A percentile compares a stretch with the other conserved stretches of the same genome.
Evolutionary conservation across 768 basidiomycete genomes (phyloP).

Genomic region (Paxillus ammoniavirescens): DNA sequence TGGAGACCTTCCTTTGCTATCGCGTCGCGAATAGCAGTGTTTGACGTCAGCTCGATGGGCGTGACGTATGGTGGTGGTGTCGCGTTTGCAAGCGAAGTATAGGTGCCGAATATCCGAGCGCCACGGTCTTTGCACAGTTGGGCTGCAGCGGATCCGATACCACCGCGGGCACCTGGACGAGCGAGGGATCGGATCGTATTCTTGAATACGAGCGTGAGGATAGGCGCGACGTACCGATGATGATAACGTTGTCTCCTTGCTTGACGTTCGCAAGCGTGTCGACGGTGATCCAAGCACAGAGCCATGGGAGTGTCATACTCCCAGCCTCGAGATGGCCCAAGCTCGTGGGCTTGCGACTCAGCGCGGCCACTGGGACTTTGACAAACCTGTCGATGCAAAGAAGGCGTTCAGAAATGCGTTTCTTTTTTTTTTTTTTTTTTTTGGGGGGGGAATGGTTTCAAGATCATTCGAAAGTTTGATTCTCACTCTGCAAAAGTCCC

Average conservation of each 20-base stretch:
- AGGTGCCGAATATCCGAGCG: conserved; percentile 34
- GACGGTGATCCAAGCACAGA: conserved; percentile 38
- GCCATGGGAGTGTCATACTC: conserved; percentile 34
- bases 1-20: conserved; percentile 23
- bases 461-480: not conserved
- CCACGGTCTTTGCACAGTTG: conserved; percentile 32
- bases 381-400: conserved; percentile 19
- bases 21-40: conserved; percentile 30
- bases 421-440: too few relatives aligned
- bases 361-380: conserved; percentile 25
- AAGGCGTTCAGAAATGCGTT: not conserved
- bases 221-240: conserved; percentile 20
- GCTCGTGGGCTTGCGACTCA: conserved; percentile 30
- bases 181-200: not conserved
- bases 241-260: conserved; percentile 32
- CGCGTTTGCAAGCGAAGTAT: conserved; percentile 28
- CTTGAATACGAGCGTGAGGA: not conserved
- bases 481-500: conserved; percentile 36
- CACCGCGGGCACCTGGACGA: conserved; percentile 32
- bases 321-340: conserved; percentile 26
- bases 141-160: conserved; percentile 33
- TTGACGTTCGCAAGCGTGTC: conserved; percentile 33
- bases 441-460: too few relatives aligned
- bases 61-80: conserved; percentile 26
- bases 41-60: conserved; percentile 32